Evolutionary conservation across 768 basidiomycete species (phyloP).

Genomic region (Lactifluus rugatus): DNA sequence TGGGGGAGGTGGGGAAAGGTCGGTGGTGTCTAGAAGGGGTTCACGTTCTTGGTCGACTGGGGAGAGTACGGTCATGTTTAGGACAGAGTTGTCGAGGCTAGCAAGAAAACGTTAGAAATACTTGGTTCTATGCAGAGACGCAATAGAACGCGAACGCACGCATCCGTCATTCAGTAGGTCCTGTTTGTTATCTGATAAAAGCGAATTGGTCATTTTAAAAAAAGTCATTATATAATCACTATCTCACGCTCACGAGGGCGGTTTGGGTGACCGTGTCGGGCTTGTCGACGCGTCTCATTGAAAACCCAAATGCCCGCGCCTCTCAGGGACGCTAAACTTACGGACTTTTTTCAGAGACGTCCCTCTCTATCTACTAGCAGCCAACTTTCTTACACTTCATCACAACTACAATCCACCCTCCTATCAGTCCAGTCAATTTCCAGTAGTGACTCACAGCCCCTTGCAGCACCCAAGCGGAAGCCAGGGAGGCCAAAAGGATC

Average conservation of each 20-base stretch:
- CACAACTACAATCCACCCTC: neutral
- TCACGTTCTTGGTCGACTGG: conserved; percentile 5
- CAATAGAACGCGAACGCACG: neutral
- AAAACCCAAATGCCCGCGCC: neutral
- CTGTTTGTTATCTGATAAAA: neutral
- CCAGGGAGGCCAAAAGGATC: conserved; percentile 20
- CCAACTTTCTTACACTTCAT: neutral
- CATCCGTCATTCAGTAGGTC: neutral
- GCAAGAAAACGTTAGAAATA: neutral
- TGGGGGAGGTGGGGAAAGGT: neutral
- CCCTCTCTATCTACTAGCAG: neutral
- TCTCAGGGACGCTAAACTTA: conserved; percentile 12
- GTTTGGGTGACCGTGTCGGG: no score
- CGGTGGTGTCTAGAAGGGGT: conserved; percentile 8
- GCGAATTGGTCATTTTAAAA: neutral
- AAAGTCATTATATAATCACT: no score
- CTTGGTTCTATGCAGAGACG: neutral
- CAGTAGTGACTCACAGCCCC: neutral
- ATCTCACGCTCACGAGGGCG: no score
- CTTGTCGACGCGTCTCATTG: conserved; percentile 6
- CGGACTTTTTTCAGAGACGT: conserved; percentile 10
- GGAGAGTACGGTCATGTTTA: neutral
- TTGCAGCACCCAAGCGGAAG: conserved; percentile 10
- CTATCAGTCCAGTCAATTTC: neutral
- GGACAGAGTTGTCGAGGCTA: neutral